Conservation (phyloP, 352 stramenopile species). For the Phytophthora nicotianae region DNA sequence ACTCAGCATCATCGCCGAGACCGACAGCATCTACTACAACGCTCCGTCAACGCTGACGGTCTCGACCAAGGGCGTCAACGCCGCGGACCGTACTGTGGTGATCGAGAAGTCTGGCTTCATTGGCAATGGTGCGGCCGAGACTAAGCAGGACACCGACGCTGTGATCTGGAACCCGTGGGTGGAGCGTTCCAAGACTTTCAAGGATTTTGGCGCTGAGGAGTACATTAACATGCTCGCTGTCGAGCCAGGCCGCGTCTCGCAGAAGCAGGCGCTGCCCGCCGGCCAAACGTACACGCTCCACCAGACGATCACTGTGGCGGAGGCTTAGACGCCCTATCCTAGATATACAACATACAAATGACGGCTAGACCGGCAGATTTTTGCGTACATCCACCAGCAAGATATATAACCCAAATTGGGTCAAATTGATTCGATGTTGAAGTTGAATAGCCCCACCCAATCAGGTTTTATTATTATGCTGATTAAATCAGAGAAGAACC, state of each 20-base stretch:
- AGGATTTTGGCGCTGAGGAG: conserved; percentile 94
- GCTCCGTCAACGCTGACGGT: conserved; percentile 59
- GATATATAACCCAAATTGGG: too few relatives aligned
- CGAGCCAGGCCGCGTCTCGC: conserved; percentile 89
- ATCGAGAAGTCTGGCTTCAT: conserved; percentile 70
- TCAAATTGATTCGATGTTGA: conserved; percentile 24
- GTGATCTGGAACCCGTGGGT: conserved; percentile 95
- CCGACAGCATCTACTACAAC: conserved; percentile 89
- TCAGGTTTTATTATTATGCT: conserved; percentile 8
- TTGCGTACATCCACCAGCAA: conserved; percentile 11
- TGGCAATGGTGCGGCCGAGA: conserved; percentile 26
- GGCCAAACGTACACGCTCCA: conserved; percentile 54
- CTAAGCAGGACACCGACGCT: conserved; percentile 53
- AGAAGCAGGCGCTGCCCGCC: conserved; percentile 42
- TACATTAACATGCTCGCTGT: conserved; percentile 96
- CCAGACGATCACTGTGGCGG: conserved; percentile 17
- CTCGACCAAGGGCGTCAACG: conserved; percentile 47
- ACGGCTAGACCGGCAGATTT: not conserved
- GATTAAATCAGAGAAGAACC: not conserved
- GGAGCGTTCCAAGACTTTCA: conserved; percentile 91
- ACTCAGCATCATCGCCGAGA: conserved; percentile 71
- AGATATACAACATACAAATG: not conserved
- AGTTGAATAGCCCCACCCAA: conserved; percentile 19
- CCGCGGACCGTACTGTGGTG: conserved; percentile 51
- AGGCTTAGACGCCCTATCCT: conserved; percentile 1